Evolutionary conservation across 352 stramenopile genomes (phyloP).

Genomic region (Phytophthora ohioensis): DNA sequence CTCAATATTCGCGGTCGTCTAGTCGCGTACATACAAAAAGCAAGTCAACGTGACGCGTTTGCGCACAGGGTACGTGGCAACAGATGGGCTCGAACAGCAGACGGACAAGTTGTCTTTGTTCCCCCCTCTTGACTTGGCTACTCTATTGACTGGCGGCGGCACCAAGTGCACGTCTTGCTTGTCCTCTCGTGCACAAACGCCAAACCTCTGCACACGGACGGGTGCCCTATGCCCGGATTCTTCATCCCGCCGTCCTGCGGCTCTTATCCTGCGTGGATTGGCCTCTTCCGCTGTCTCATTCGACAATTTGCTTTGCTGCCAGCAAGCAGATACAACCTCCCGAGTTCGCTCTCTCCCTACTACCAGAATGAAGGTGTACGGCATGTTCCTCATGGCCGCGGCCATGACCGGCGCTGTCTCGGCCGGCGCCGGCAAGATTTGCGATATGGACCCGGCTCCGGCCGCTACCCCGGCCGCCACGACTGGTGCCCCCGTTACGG

Average conservation of each 20-base stretch:
- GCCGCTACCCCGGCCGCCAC: conserved; percentile 8
- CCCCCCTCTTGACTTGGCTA: conserved; percentile 18
- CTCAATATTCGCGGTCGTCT: conserved; percentile 13
- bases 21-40: conserved; percentile 3
- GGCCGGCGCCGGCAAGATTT: conserved; percentile 33
- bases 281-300: conserved; percentile 28
- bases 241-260: conserved; percentile 21
- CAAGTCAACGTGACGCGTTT: conserved; percentile 20
- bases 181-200: conserved; percentile 17
- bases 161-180: conserved; percentile 23
- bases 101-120: conserved; percentile 24
- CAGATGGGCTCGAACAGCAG: conserved; percentile 19
- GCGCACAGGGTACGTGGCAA: conserved; percentile 5
- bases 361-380: conserved; percentile 46
- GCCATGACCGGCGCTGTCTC: conserved; percentile 38
- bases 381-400: conserved; percentile 37
- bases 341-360: conserved; percentile 2
- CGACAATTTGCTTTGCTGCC: conserved; percentile 30
- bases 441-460: conserved; percentile 40
- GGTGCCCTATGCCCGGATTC: conserved; percentile 21
- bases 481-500: background rate
- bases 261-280: conserved; percentile 26
- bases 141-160: conserved; percentile 15
- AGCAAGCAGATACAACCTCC: conserved; percentile 35
- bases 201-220: conserved; percentile 7